A percentile compares a stretch with the other conserved stretches of the same genome.
Evolutionary conservation across 225 moss, liverwort and hornwort species (phyloP).

Genomic region (Takakia lepidozioides): DNA sequence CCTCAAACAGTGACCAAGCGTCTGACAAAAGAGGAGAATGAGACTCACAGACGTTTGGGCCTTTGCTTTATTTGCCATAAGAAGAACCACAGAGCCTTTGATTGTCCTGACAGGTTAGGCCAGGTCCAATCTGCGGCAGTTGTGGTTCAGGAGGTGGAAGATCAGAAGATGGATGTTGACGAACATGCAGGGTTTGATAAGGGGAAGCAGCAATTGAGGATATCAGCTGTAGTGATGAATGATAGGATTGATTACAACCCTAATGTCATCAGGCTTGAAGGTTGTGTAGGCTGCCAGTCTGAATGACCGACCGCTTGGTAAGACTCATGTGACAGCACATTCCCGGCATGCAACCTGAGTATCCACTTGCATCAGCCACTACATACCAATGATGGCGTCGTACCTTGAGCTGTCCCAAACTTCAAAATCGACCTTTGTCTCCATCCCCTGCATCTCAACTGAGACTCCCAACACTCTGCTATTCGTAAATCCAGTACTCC

Average conservation of each 20-base stretch:
- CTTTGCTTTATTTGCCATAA: too few species aligned
- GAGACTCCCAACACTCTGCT: background rate
- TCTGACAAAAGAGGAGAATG: too few species aligned
- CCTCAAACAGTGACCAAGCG: too few species aligned
- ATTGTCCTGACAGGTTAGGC: too few species aligned
- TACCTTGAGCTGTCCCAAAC: background rate
- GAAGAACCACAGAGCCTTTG: too few species aligned
- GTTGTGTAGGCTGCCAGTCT: too few species aligned
- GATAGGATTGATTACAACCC: too few species aligned
- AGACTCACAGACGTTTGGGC: too few species aligned
- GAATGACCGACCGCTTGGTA: background rate
- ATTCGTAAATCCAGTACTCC: background rate
- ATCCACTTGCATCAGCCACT: background rate
- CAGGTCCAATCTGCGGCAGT: background rate
- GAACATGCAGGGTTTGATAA: slow-evolving; percentile 1
- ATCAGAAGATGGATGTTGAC: slow-evolving; percentile 1
- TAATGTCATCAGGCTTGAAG: too few species aligned
- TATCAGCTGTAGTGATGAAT: slow-evolving; percentile 3
- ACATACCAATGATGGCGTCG: background rate
- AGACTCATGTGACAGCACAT: background rate
- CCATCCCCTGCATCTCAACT: slow-evolving; percentile 1
- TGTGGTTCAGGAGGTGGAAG: slow-evolving; percentile 1
- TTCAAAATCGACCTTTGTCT: slow-evolving; percentile 5
- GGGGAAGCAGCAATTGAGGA: background rate
- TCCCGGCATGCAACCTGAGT: slow-evolving; percentile 3